Base-by-base conservation (phyloP, 306 rosid species). In the Lotus japonicus region DNA sequence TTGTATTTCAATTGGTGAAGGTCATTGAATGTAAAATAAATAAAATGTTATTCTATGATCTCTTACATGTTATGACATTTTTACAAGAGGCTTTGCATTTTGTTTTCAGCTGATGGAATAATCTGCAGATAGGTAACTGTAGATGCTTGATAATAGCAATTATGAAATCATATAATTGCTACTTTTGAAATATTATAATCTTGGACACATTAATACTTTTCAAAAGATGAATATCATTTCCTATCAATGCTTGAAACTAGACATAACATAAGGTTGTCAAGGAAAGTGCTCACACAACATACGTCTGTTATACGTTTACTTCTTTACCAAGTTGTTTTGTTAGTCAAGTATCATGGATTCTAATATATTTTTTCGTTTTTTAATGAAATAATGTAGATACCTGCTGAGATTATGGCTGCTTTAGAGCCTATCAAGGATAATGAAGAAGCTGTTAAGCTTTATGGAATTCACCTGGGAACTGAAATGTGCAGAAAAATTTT, bases 401-500 rank as follows among this genome's bases (percentile, higher is more conserved):
- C 98, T 3, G 85, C 86, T 63, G 91, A 92, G 39, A 58, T 92
- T 56, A 72, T 64, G 58, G 89, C 95, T 51, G 98, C 96, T 70
- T 82, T 92, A 82, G 95, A 92, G 82, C 95, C 91, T 66, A 87
- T 92, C 83, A 89, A 87, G 84, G 98, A 92, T 80, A 92, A 92
- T 68, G 98, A 92, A 83, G 98, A 92, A 83, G 98, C 98, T 77
- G 96, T 92, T 59, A 92, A 82, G 82, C n/a, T 91, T 59, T 92
- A 87, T 75, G 98, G 98, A 75, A 75, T 92, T 83, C 92, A 89
- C 80, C 92, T 86, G 50, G 98, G 96, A 77, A 89, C 96, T 50
- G 98, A 92, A 76, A 92, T 83, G 96, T 92, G 98, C 89, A 87
- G 79, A 80, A 92, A 92, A 82, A 86, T 92, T 86, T 75, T 92